A percentile compares a stretch with the other conserved stretches of the same genome.
phyloP scores from a whole-genome alignment of 768 basidiomycete species.

The Mycena metata region DNA sequence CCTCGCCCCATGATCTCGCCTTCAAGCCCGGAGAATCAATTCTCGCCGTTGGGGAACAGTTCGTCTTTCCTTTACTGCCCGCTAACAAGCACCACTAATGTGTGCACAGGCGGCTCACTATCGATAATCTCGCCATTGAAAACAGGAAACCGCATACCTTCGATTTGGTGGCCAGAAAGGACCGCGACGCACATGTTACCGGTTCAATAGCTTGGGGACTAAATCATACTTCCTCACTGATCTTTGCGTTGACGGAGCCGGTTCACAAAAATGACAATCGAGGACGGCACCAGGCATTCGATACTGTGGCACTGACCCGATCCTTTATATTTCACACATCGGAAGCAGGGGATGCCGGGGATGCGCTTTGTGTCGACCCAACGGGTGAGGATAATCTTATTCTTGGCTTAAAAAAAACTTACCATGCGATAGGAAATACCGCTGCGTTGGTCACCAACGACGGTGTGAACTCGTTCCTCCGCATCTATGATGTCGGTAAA shows the following conservation, averaged over 20 bases:
- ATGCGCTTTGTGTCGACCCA: conserved; percentile 61
- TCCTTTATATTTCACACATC: conserved; percentile 56
- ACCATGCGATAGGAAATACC: conserved; percentile 32
- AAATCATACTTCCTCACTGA: conserved; percentile 49
- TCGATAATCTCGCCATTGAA: conserved; percentile 13
- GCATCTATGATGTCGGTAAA: conserved; percentile 66
- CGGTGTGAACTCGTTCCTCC: conserved; percentile 47
- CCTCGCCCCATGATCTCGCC: conserved; percentile 57
- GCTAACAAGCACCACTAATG: neutral
- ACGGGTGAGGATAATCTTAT: conserved; percentile 51
- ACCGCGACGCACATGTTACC: conserved; percentile 42
- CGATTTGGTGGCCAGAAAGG: conserved; percentile 37
- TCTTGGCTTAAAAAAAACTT: neutral
- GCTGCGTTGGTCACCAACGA: conserved; percentile 50
- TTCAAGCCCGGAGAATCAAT: conserved; percentile 58
- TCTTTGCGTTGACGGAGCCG: conserved; percentile 74
- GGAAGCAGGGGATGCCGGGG: conserved; percentile 73
- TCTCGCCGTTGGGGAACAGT: conserved; percentile 61
- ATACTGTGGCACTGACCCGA: conserved; percentile 46
- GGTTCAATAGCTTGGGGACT: conserved; percentile 70
- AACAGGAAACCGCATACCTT: conserved; percentile 29
- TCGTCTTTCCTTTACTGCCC: conserved; percentile 12
- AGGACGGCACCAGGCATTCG: conserved; percentile 68
- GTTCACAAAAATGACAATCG: conserved; percentile 30
- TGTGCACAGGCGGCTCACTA: conserved; percentile 19